Percentiles rank a stretch among this genome's conserved stretches.
These are phyloP conservation scores for Cudoniella acicularis DNA, from an alignment of 495 filamentous ascomycete genomes.

Conservation along the genomic window DNA sequence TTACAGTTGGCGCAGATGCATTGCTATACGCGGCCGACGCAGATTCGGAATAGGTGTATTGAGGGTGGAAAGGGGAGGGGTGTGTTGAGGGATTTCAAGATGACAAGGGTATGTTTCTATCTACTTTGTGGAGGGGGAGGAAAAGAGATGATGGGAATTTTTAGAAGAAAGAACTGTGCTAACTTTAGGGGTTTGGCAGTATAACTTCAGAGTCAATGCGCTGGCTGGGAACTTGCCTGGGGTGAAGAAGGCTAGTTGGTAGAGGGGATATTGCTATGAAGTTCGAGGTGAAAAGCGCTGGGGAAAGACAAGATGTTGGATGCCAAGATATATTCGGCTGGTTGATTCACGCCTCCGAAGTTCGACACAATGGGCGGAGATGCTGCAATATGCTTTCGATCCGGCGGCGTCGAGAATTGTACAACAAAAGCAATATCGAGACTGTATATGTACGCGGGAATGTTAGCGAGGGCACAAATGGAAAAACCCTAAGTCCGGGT, in stretches of 20 bases:
- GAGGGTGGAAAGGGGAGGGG: constrained; percentile 81
- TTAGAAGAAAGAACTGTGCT: not conserved
- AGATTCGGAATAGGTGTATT: constrained; percentile 90
- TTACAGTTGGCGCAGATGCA: constrained; percentile 93
- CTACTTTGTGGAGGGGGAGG: not conserved
- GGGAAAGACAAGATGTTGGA: not conserved
- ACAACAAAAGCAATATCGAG: not conserved
- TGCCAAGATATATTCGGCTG: no score
- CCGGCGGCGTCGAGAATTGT: not conserved
- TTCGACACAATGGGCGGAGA: not conserved
- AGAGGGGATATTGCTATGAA: not conserved
- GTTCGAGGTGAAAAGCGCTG: not conserved
- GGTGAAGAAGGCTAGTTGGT: constrained; percentile 96
- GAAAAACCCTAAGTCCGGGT: not conserved
- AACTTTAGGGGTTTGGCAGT: constrained; percentile 51
- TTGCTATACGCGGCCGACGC: constrained; percentile 84
- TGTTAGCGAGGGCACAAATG: not conserved
- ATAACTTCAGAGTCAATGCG: constrained; percentile 86
- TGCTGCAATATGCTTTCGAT: not conserved
- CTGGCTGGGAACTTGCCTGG: constrained; percentile 85
- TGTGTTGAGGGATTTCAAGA: constrained; percentile 83
- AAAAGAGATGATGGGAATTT: not conserved
- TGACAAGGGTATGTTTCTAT: constrained; percentile 69
- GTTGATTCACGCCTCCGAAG: not conserved
- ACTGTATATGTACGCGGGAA: not conserved